Conservation (phyloP, 257 asterid genomes). For the Solanum sejunctum region DNA sequence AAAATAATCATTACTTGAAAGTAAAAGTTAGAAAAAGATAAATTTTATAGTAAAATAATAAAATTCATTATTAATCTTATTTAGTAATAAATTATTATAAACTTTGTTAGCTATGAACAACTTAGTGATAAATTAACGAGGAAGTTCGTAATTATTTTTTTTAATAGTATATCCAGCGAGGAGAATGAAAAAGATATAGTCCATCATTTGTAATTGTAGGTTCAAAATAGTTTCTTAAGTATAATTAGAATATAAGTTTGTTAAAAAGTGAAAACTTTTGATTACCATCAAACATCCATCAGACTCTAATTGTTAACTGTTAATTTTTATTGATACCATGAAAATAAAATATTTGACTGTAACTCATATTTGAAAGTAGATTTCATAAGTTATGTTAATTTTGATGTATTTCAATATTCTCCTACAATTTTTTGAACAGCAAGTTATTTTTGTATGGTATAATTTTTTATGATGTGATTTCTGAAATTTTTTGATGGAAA, state of each 20-base stretch:
- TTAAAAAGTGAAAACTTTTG: neutral
- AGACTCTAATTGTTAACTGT: neutral
- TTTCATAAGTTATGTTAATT: neutral
- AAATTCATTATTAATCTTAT: neutral
- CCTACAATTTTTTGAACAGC: neutral
- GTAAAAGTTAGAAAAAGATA: neutral
- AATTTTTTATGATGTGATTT: neutral
- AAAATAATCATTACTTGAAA: neutral
- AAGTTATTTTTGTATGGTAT: neutral
- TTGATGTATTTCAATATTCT: neutral
- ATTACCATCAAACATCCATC: neutral
- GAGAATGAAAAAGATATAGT: neutral
- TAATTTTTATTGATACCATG: neutral
- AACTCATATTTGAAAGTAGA: neutral
- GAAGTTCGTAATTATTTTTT: neutral
- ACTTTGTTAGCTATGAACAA: neutral
- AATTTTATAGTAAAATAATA: neutral
- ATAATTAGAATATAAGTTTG: neutral
- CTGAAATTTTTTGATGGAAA: neutral
- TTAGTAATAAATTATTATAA: neutral
- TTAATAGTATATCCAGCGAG: neutral
- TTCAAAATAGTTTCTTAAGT: neutral
- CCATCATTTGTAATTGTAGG: neutral
- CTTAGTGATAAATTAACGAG: neutral
- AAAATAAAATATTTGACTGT: neutral